These are phyloP conservation scores for Ophiostoma sp. DNA, from an alignment of 2,329 filamentous ascomycete species.

Conservation along the genomic window DNA sequence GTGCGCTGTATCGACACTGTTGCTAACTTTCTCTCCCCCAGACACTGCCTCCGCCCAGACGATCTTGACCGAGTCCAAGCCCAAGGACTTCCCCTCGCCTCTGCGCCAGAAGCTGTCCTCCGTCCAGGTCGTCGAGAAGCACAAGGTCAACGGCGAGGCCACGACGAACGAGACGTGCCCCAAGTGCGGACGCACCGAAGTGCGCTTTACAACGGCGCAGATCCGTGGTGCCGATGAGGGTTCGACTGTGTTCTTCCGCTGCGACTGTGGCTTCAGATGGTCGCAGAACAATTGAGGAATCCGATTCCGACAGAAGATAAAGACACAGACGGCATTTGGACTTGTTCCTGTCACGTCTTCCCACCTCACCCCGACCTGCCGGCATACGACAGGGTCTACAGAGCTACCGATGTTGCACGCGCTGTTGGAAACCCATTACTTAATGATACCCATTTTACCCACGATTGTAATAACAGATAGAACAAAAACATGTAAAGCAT, in stretches of 20 bases:
- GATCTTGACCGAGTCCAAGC: constrained; percentile 80
- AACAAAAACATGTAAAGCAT: neutral
- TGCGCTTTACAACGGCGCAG: constrained; percentile 83
- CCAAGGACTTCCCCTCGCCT: constrained; percentile 86
- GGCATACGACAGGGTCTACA: neutral
- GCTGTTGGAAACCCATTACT: neutral
- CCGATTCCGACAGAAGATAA: neutral
- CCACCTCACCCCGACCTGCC: neutral
- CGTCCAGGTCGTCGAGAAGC: constrained; percentile 75
- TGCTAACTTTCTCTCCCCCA: constrained; percentile 2
- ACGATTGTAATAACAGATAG: constrained; percentile 15
- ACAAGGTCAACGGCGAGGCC: constrained; percentile 74
- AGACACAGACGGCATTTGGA: neutral
- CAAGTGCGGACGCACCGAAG: constrained; percentile 77
- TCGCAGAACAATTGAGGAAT: constrained; percentile 59
- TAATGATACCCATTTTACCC: constrained; percentile 24
- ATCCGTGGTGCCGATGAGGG: constrained; percentile 93
- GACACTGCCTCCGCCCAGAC: constrained; percentile 71
- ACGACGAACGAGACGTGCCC: constrained; percentile 69
- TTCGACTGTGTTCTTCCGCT: constrained; percentile 86
- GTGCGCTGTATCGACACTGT: neutral
- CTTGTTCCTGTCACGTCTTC: neutral
- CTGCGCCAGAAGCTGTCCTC: constrained; percentile 84
- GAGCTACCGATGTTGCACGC: neutral
- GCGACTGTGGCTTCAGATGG: constrained; percentile 76